Evolutionary conservation across 176 grass and related monocot species (phyloP), one percentile per base, ranked within the genome.

Genomic region (Pharus latifolius): DNA sequence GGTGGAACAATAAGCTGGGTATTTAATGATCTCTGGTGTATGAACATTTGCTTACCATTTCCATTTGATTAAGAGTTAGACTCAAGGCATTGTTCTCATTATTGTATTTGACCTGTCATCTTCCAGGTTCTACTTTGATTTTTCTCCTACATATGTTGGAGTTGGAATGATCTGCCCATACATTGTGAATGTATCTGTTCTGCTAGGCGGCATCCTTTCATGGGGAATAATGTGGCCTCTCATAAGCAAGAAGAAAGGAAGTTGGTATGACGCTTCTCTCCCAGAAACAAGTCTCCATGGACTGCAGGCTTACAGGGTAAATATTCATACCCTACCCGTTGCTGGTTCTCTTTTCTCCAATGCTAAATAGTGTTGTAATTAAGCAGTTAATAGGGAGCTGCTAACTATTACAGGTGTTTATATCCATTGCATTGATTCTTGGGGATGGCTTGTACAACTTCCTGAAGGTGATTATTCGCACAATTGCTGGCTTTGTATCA

Each of bases 361-460:
- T 29, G n/a, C 64, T 72, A 17, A 43, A 79, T 37, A 73, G 52
- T 72, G 6, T 52, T 6, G 6, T n/a, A 40, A 68, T 13, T 3
- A 67, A 78, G 31, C 24, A 68, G 63, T 52, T 54, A 43, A 68
- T 15, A 35, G 17, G 17, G 20, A 60, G 23, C 58, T 27, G 37
- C 22, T 79, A 68, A 33, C 24, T 2, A 16, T 26, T 70, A 30
- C 50, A 92, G 88, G 88, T 92, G 49, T 92, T 92, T 55, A 92
- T 92, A 82, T 83, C 85, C 60, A 92, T 92, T 42, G 89, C 89
- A 66, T 69, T 92, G 81, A 92, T 92, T 79, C 85, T 92, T 56
- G 89, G 89, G 38, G 89, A 92, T 23, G 89, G 89, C 56, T 44
- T 92, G 14, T 92, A 92, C 65, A 92, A 92, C 69, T 92, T 92